Evolutionary conservation across 345 rosid species (phyloP), one percentile per base, ranked within the genome.

Genomic region (Carallia brachiata): DNA sequence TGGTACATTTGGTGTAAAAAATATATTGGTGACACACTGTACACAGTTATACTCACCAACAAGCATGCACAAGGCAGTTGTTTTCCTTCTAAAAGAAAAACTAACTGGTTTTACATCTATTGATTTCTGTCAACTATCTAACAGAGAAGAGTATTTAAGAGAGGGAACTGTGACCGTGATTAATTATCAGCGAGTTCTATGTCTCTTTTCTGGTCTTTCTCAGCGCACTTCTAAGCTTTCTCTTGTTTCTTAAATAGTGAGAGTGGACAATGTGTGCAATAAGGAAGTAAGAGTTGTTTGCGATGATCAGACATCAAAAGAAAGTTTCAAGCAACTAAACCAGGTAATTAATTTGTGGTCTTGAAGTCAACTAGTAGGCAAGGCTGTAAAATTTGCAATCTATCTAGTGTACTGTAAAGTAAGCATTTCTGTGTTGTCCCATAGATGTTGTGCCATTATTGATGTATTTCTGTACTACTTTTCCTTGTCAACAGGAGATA

Each of bases 191-290:
- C 61, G 68, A 44, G 8, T 44, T 55, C 1, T 36, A 16, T 48
- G 5, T 27, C 19, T 48, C 63, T 71, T 8, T 62, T 23, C 66
- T 63, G 7, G 52, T 44, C 19, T 36, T 58, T 34, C 9, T 76
- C 44, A 4, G 65, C 17, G 18, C 60, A 53, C 30, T 66, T 63
- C 79, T 77, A 52, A 78, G 58, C 53, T 23, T 64, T 63, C 36
- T 71, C 36, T 64, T 74, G 36, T 63, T 34, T 70, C 57, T 74
- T 70, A 64, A 59, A 74, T 78, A 95, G 99, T 80, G 91, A 84
- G 73, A 88, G 87, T 62, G 98, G 99, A 66, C 87, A 89, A 87
- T 95, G 90, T 95, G 97, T 79, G 99, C 99, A 7, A 91, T 95
- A 95, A 95, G 78, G 99, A 95, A 88, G 99, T 91, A 68, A 84